Evolutionary conservation across 2,329 filamentous ascomycete genomes (phyloP), one percentile per base, ranked within the genome.

Genomic region (Ophiostoma sp.): DNA sequence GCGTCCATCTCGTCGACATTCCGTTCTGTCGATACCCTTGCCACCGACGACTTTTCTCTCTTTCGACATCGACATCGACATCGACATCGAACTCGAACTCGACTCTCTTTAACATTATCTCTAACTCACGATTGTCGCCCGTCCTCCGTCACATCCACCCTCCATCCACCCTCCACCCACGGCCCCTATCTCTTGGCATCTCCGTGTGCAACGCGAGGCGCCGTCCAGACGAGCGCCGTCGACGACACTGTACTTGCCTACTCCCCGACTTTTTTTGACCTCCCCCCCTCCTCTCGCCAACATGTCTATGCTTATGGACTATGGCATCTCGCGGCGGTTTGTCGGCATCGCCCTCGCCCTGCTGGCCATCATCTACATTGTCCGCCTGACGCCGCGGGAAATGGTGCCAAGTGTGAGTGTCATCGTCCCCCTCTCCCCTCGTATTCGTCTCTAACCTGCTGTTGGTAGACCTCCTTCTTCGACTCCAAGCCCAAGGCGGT

Each of bases 331-430:
- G 36, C 69, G 74, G 66, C 75, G 75, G 8, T 63, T 75, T 19
- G 22, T 72, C 22, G 39, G 12, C 68, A 70, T 74, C 25, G 76
- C 75, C 48, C 22, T 75, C 5, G 50, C 68, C 25, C 48, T 75
- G 3, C 55, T 77, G 52, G 72, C 72, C 25, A 3, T 77, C 39
- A 75, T 77, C 57, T 77, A 76, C 71, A 57, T 75, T 17, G 63
- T 76, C 19, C 63, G 69, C n/a, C 61, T 77, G 25, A 74, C 68
- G n/a, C 75, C 76, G 5, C 52, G 22, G 3, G 75, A 76, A 1
- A 57, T 71, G 17, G 74, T 75, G 2, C 19, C 71, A 3, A 69
- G 57, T 28, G 72, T 76, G 19, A 12, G 42, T 6, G 15, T 25
- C 8, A 12, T 25, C 28, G 0, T 61, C 57, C 28, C 15, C 9